Percentiles rank a stretch among this genome's conserved stretches.
Evolutionary conservation across 306 rosid species (phyloP).

Genomic region (Corylus heterophylla): DNA sequence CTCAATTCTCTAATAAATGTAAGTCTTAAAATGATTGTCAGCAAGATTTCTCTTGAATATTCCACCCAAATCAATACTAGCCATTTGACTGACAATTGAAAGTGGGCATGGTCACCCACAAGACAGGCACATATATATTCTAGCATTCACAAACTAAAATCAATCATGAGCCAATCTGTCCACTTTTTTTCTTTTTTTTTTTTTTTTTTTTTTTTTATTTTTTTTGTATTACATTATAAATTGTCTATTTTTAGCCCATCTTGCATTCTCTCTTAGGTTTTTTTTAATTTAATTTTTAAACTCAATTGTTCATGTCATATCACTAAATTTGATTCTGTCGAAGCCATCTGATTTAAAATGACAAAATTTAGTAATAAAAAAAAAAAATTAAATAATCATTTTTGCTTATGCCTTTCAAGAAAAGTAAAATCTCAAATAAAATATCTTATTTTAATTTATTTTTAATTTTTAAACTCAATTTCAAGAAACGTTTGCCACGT

Average conservation of each 20-base stretch:
- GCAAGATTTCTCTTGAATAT: neutral
- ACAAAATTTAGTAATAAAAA: neutral
- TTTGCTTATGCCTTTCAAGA: neutral
- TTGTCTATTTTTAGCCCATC: neutral
- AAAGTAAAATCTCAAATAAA: neutral
- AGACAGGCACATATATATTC: neutral
- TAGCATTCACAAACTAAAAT: neutral
- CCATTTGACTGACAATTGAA: constrained; percentile 2
- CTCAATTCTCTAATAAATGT: neutral
- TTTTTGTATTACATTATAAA: neutral
- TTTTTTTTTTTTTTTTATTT: no score
- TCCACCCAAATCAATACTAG: neutral
- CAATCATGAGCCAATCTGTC: neutral
- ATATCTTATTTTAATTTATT: no score
- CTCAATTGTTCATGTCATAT: neutral
- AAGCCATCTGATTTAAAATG: neutral
- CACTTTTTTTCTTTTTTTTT: neutral
- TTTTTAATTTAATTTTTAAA: neutral
- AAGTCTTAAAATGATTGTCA: neutral
- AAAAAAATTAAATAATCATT: neutral
- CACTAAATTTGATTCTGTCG: neutral
- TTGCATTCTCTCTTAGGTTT: neutral
- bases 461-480: no score
- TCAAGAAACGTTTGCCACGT: neutral
- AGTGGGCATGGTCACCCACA: neutral